Conservation (phyloP, 108 stramenopile genomes). For the Cyclotella kingstonii region DNA sequence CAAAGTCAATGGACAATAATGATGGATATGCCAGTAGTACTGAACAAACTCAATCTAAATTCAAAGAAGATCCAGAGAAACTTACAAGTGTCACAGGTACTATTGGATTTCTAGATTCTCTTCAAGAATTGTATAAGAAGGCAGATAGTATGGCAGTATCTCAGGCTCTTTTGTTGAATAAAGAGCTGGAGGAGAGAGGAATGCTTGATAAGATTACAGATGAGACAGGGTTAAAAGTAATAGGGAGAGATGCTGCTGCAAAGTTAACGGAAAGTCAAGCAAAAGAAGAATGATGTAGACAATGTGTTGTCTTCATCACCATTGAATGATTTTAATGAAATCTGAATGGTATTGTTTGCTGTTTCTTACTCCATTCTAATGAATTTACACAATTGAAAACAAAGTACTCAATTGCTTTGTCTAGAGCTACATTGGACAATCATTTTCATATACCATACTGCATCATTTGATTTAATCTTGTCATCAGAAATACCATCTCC, state of each 20-base stretch:
- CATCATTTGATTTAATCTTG: too few species aligned
- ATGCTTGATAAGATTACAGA: slow-evolving; percentile 87
- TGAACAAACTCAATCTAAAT: neutral
- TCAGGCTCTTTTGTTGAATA: slow-evolving; percentile 82
- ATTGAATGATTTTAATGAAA: too few species aligned
- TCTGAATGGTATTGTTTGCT: too few species aligned
- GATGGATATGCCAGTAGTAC: neutral
- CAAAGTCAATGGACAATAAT: too few species aligned
- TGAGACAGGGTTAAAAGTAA: slow-evolving; percentile 78
- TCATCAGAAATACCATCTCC: too few species aligned
- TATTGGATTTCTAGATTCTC: slow-evolving; percentile 56
- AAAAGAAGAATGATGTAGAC: too few species aligned
- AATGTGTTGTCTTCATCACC: too few species aligned
- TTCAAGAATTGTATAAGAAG: slow-evolving; percentile 73
- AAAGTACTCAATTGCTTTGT: too few species aligned
- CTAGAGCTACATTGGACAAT: too few species aligned
- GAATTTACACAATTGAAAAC: too few species aligned
- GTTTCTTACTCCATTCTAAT: too few species aligned
- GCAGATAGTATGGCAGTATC: slow-evolving; percentile 85
- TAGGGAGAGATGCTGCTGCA: slow-evolving; percentile 65
- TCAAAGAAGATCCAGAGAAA: neutral
- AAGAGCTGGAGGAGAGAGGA: slow-evolving; percentile 83
- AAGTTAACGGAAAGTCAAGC: slow-evolving; percentile 40
- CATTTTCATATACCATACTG: too few species aligned
- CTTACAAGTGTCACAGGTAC: slow-evolving; percentile 12